Conservation (phyloP, 345 rosid species). For the Lepidium sativum region DNA sequence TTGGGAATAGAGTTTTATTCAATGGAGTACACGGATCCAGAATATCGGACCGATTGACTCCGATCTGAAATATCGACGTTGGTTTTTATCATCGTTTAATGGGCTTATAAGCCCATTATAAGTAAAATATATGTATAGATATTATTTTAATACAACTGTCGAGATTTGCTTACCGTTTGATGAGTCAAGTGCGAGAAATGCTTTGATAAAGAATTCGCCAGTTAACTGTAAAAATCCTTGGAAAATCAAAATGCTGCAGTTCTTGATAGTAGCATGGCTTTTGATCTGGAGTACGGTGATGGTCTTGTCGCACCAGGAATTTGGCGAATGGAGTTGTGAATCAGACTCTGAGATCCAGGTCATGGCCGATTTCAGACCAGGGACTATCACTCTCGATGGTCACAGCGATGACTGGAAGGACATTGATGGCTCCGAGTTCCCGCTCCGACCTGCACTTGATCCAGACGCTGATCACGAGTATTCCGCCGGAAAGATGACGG, state of each 20-base stretch:
- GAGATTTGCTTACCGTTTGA: constrained; percentile 25
- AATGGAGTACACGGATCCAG: constrained; percentile 24
- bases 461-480: constrained; percentile 79
- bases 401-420: constrained; percentile 78
- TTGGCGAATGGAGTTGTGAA: constrained; percentile 88
- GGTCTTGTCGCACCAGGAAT: constrained; percentile 65
- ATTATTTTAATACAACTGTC: too few relatives aligned
- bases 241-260: constrained; percentile 23
- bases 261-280: constrained; percentile 16
- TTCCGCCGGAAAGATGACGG: constrained; percentile 63
- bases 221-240: constrained; percentile 14
- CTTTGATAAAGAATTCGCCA: not conserved
- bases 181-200: not conserved
- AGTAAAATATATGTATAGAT: too few relatives aligned
- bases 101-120: too few relatives aligned
- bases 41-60: constrained; percentile 18
- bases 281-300: constrained; percentile 15
- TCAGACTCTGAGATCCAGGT: constrained; percentile 50
- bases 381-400: constrained; percentile 78
- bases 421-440: constrained; percentile 65
- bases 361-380: constrained; percentile 64
- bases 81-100: too few relatives aligned
- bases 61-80: constrained; percentile 5
- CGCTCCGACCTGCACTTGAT: constrained; percentile 88
- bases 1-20: constrained; percentile 6